Percentiles rank a stretch among this genome's conserved stretches.
Evolutionary conservation across 768 basidiomycete species (phyloP).

Genomic region (Pleurotus cornucopiae): DNA sequence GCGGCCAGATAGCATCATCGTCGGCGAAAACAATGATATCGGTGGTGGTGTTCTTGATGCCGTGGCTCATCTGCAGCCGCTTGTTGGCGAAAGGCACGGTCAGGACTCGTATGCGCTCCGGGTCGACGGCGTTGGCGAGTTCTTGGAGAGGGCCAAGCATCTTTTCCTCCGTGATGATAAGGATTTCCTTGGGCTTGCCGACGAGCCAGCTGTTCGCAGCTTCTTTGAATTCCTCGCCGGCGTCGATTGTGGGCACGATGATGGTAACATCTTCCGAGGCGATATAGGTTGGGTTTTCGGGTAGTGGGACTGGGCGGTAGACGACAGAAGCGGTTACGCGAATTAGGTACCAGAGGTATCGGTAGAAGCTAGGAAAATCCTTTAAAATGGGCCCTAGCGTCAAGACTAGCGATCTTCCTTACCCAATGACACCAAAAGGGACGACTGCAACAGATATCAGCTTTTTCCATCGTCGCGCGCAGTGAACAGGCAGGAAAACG

Average conservation of each 20-base stretch:
- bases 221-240: slow-evolving; percentile 93
- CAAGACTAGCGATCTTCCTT: slow-evolving; percentile 16
- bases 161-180: slow-evolving; percentile 77
- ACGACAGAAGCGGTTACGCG: slow-evolving; percentile 73
- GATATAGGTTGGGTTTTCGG: slow-evolving; percentile 86
- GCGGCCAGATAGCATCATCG: slow-evolving; percentile 95
- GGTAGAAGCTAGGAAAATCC: slow-evolving; percentile 65
- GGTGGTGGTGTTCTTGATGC: slow-evolving; percentile 85
- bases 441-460: slow-evolving; percentile 52
- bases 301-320: slow-evolving; percentile 86
- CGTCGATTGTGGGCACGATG: slow-evolving; percentile 94
- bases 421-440: slow-evolving; percentile 89
- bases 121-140: slow-evolving; percentile 84
- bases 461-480: slow-evolving; percentile 11
- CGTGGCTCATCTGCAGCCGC: slow-evolving; percentile 90
- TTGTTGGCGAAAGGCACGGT: slow-evolving; percentile 94
- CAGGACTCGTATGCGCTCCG: slow-evolving; percentile 76
- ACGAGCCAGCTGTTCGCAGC: slow-evolving; percentile 90
- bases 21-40: slow-evolving; percentile 95
- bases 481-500: slow-evolving; percentile 28
- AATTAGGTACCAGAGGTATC: slow-evolving; percentile 90
- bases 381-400: not conserved
- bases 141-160: slow-evolving; percentile 88
- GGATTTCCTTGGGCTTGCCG: slow-evolving; percentile 80
- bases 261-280: slow-evolving; percentile 93